Percentiles rank a stretch among this genome's conserved stretches.
Evolutionary conservation across 2,329 filamentous ascomycete species (phyloP).

Genomic region (Fusarium metavorans): DNA sequence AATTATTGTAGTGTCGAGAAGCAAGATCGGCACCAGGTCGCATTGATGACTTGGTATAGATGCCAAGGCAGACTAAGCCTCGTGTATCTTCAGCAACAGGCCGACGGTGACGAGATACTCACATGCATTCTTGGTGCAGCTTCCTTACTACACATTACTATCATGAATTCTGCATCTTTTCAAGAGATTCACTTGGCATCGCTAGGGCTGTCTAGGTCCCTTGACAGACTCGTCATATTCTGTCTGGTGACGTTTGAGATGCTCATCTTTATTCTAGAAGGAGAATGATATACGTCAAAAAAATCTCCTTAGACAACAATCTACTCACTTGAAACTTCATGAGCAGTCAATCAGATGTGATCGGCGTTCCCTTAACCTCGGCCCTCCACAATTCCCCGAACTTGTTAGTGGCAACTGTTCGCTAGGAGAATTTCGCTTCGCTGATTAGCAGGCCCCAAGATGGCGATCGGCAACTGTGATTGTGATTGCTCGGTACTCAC

Average conservation of each 20-base stretch:
- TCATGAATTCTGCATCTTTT: not conserved
- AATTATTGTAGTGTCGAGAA: not conserved
- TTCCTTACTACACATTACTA: not conserved
- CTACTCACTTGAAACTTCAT: not conserved
- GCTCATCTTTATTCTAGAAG: not conserved
- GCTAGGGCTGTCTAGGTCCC: not conserved
- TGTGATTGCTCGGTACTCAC: slow-evolving; percentile 3
- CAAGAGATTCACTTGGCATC: not conserved
- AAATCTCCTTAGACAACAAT: not conserved
- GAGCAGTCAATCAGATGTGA: not conserved
- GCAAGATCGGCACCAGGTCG: not conserved
- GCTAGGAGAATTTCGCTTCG: slow-evolving; percentile 15
- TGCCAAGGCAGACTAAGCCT: not conserved
- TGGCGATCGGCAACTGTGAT: slow-evolving; percentile 32
- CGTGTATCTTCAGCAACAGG: not conserved
- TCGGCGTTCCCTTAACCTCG: not conserved
- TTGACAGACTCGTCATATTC: not conserved
- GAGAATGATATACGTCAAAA: not conserved
- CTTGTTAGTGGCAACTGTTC: not conserved
- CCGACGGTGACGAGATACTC: not conserved
- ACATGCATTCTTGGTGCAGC: not conserved
- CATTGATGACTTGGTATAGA: not conserved
- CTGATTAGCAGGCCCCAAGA: slow-evolving; percentile 8
- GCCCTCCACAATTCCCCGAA: not conserved
- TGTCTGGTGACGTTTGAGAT: not conserved